Percentiles rank a stretch among this genome's conserved stretches.
Evolutionary conservation across 1,284 basidiomycete species (phyloP).

Genomic region (Pseudozyma pruni): DNA sequence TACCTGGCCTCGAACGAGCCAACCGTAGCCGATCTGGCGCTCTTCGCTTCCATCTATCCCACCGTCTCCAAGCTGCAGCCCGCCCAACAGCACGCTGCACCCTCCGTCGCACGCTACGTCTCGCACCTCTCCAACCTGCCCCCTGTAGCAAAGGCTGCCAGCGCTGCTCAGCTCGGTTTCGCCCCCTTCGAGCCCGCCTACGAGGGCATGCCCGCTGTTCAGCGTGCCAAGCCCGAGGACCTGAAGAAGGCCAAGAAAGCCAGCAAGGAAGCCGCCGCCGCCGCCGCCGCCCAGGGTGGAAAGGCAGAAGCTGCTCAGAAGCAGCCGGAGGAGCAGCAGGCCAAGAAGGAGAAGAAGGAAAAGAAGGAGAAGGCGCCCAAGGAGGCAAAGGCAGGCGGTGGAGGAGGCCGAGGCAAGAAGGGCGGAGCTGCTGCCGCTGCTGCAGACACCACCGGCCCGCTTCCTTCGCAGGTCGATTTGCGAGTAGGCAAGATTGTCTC

Average conservation of each 20-base stretch:
- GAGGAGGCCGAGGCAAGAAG: constrained; percentile 51
- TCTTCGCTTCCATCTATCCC: constrained; percentile 64
- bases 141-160: constrained; percentile 38
- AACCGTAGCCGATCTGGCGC: constrained; percentile 64
- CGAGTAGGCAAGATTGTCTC: constrained; percentile 66
- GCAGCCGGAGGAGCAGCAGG: constrained; percentile 30
- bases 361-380: constrained; percentile 62
- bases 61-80: constrained; percentile 56
- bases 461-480: constrained; percentile 64
- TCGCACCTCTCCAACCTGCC: constrained; percentile 64
- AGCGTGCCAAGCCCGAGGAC: constrained; percentile 54
- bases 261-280: constrained; percentile 46
- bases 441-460: constrained; percentile 51
- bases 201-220: constrained; percentile 63
- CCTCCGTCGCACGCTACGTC: constrained; percentile 64
- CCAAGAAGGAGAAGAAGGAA: constrained; percentile 52
- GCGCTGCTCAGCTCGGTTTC: constrained; percentile 46
- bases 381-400: constrained; percentile 55
- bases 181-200: constrained; percentile 59
- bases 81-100: constrained; percentile 59
- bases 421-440: constrained; percentile 43
- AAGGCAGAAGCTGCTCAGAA: constrained; percentile 24
- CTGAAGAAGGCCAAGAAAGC: constrained; percentile 58
- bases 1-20: constrained; percentile 58
- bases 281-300: constrained; percentile 15